phyloP scores from a whole-genome alignment of 192 early-diverging fungal species.

The Spinellus fusiger region DNA sequence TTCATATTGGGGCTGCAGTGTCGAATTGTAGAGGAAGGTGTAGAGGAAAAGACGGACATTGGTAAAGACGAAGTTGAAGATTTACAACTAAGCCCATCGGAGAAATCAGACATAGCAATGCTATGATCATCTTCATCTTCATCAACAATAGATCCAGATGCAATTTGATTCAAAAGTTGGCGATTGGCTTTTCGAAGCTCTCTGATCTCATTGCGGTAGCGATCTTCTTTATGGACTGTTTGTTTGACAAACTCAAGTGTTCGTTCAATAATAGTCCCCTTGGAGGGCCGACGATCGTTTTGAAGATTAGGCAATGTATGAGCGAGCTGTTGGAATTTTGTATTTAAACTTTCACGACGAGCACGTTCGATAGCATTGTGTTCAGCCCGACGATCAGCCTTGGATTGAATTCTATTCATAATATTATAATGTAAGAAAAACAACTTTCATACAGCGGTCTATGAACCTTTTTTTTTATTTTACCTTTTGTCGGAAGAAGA shows the following conservation, averaged over 20 bases:
- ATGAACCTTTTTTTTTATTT: background rate
- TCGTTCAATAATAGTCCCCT: slow-evolving; percentile 62
- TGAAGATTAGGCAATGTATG: slow-evolving; percentile 66
- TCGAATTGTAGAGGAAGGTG: too few relatives aligned
- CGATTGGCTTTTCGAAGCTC: slow-evolving; percentile 16
- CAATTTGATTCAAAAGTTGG: slow-evolving; percentile 3
- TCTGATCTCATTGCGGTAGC: slow-evolving; percentile 19
- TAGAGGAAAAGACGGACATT: too few relatives aligned
- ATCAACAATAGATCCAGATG: slow-evolving; percentile 1
- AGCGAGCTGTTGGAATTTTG: slow-evolving; percentile 76
- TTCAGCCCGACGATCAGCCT: slow-evolving; percentile 50
- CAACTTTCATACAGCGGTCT: background rate
- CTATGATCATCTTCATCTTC: slow-evolving; percentile 5
- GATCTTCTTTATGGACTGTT: slow-evolving; percentile 26
- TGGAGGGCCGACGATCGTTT: slow-evolving; percentile 69
- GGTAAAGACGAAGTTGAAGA: background rate
- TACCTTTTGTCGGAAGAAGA: background rate
- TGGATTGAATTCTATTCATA: slow-evolving; percentile 3
- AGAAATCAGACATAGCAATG: background rate
- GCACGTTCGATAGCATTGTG: slow-evolving; percentile 86
- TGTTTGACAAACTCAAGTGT: slow-evolving; percentile 15
- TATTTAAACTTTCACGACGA: slow-evolving; percentile 73
- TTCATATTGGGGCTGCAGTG: background rate
- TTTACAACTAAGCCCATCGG: background rate
- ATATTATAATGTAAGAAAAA: background rate